Conservation (phyloP, 176 grass and related monocot genomes). For the Themeda triandra region DNA sequence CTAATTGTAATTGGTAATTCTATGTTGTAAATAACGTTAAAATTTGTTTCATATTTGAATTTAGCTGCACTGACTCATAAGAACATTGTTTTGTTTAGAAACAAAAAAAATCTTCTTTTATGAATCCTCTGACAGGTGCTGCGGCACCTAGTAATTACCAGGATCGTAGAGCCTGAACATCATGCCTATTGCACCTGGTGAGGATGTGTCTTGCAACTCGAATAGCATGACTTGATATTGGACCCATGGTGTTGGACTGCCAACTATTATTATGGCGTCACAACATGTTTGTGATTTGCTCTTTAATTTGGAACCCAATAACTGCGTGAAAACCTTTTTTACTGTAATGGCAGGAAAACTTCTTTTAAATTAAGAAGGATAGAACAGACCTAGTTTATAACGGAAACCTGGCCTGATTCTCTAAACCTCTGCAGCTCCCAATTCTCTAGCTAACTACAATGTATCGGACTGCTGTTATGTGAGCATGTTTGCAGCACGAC, state of each 20-base stretch:
- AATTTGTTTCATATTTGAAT: background rate
- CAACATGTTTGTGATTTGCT: background rate
- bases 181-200: background rate
- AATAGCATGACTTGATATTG: background rate
- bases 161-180: background rate
- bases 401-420: too few species aligned
- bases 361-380: too few species aligned
- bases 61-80: background rate
- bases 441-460: background rate
- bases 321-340: background rate
- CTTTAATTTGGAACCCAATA: background rate
- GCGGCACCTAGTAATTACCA: background rate
- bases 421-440: background rate
- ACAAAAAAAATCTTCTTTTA: background rate
- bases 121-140: background rate
- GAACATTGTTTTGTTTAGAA: background rate
- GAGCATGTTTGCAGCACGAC: background rate
- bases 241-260: background rate
- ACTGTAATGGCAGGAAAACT: too few species aligned
- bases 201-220: background rate
- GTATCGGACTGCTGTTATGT: background rate
- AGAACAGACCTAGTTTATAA: too few species aligned
- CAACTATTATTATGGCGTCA: slow-evolving; percentile 2
- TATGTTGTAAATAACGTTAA: background rate
- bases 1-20: background rate